phyloP scores from a whole-genome alignment of 257 asterid species.

The Nicotiana tomentosiformis region DNA sequence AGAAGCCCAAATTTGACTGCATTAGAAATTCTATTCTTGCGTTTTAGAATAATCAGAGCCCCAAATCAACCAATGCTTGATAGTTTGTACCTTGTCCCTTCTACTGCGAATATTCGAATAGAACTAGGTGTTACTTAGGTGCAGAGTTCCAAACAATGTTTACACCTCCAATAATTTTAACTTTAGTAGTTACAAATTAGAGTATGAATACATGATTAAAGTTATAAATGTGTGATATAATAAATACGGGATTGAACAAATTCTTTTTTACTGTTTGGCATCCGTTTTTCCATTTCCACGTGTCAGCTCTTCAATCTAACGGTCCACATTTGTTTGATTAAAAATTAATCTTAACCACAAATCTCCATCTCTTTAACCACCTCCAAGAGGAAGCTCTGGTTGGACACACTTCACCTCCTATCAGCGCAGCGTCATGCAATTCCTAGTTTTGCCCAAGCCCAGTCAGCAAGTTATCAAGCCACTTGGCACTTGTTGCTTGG shows the following conservation, averaged over 20 bases:
- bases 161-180: too few species aligned
- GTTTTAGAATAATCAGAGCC: background rate
- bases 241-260: too few species aligned
- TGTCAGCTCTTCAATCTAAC: background rate
- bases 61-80: background rate
- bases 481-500: constrained; percentile 31
- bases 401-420: background rate
- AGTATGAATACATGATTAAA: too few species aligned
- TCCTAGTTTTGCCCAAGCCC: background rate
- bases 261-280: too few species aligned
- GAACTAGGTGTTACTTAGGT: too few species aligned
- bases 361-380: background rate
- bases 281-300: background rate
- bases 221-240: too few species aligned
- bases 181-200: too few species aligned
- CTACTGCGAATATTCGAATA: background rate
- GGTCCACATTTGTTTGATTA: background rate
- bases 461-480: constrained; percentile 34
- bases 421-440: background rate
- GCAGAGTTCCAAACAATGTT: too few species aligned
- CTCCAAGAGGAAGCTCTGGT: background rate
- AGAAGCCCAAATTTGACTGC: background rate
- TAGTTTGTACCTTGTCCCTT: background rate
- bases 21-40: background rate
- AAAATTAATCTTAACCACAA: background rate